Evolutionary conservation across 2,329 filamentous ascomycete genomes (phyloP).

Genomic region (Cordyceps fumosorosea): DNA sequence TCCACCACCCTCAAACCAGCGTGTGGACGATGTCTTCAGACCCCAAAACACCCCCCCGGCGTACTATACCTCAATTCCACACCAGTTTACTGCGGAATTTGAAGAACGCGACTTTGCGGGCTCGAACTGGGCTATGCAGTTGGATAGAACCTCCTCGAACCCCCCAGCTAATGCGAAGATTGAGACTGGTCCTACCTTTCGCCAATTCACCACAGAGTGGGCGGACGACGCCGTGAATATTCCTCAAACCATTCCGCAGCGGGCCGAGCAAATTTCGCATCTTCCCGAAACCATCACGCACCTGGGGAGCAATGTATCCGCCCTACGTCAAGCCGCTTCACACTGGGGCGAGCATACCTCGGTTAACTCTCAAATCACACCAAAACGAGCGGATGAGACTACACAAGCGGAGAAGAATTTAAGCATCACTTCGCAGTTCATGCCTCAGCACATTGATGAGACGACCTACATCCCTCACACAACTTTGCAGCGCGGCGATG

Average conservation of each 20-base stretch:
- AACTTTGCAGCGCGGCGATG: not conserved
- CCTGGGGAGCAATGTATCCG: not conserved
- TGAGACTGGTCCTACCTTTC: not conserved
- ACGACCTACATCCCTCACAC: not conserved
- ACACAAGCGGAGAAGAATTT: not conserved
- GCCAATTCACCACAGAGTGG: not conserved
- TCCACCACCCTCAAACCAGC: not conserved
- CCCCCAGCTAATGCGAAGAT: not conserved
- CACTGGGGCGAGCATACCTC: too few species aligned
- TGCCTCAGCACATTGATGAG: too few species aligned
- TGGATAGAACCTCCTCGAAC: not conserved
- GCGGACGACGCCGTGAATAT: not conserved
- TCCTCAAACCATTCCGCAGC: not conserved
- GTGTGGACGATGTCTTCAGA: not conserved
- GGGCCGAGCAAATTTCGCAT: not conserved
- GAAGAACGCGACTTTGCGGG: not conserved
- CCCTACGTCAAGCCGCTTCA: not conserved
- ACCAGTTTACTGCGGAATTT: not conserved
- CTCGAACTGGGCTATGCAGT: not conserved
- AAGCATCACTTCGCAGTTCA: too few species aligned
- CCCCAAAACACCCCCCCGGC: not conserved
- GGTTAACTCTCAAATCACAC: too few species aligned
- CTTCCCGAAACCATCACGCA: not conserved
- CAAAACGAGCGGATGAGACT: not conserved
- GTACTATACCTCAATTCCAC: not conserved